A percentile compares a stretch with the other conserved stretches of the same genome.
phyloP scores from a whole-genome alignment of 192 early-diverging fungal species.

The Jimgerdemannia lactiflua region DNA sequence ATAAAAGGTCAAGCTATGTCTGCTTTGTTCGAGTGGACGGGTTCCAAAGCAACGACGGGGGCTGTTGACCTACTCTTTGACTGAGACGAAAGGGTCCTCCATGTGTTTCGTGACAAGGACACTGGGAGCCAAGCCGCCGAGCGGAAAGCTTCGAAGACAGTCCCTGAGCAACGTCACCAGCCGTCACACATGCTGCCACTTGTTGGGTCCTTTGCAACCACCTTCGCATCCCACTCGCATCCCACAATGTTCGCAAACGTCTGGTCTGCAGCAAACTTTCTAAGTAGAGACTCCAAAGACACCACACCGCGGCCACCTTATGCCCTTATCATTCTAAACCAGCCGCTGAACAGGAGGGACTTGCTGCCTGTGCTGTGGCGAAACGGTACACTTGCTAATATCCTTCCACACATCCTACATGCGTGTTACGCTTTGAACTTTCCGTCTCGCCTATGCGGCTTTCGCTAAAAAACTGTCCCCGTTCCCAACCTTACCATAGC shows the following conservation, averaged over 20 bases:
- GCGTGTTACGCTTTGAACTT: neutral
- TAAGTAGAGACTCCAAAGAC: too few relatives aligned
- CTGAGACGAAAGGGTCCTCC: constrained; percentile 22
- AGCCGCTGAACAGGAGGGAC: constrained; percentile 1
- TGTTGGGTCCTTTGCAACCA: neutral
- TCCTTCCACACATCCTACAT: neutral
- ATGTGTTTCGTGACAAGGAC: neutral
- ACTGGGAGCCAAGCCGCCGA: neutral
- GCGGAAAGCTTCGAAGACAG: neutral
- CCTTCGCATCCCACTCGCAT: too few relatives aligned
- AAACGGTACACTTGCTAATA: neutral
- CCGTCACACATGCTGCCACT: neutral
- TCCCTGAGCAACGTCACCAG: neutral
- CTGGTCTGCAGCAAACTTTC: too few relatives aligned
- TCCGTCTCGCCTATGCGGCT: too few relatives aligned
- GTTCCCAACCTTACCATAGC: constrained; percentile 30
- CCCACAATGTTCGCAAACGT: too few relatives aligned
- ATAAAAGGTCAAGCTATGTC: neutral
- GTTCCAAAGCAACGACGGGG: neutral
- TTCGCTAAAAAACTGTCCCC: too few relatives aligned
- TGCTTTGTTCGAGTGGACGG: too few relatives aligned
- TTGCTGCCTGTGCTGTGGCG: neutral
- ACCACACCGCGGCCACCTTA: neutral
- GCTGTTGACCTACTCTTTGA: constrained; percentile 13
- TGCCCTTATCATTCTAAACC: constrained; percentile 1